Evolutionary conservation across 2,329 filamentous ascomycete genomes (phyloP).

Genomic region (Trichoderma lentiforme): DNA sequence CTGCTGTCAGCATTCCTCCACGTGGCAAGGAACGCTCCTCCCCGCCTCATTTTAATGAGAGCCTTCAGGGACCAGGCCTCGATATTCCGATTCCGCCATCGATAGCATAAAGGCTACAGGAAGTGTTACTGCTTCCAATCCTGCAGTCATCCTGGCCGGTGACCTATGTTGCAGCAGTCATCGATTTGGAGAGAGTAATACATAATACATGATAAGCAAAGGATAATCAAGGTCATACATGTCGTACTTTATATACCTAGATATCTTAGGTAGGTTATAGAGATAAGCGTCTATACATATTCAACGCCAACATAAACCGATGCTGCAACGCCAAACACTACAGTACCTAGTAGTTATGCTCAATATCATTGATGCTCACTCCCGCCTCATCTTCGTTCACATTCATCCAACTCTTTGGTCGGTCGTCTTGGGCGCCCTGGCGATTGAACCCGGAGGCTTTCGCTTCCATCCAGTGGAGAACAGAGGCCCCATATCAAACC

Average conservation of each 20-base stretch:
- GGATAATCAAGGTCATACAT: background rate
- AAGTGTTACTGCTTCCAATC: background rate
- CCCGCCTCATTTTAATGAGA: background rate
- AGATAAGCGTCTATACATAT: background rate
- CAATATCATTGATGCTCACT: background rate
- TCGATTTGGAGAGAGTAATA: background rate
- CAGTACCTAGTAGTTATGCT: background rate
- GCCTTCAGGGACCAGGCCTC: background rate
- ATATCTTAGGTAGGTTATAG: background rate
- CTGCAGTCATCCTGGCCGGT: background rate
- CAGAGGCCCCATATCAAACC: constrained; percentile 74
- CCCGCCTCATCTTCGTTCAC: background rate
- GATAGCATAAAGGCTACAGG: background rate
- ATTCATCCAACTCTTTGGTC: background rate
- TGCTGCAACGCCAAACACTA: background rate
- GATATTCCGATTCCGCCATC: background rate
- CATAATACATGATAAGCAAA: background rate
- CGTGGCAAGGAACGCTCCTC: background rate
- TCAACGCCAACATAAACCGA: background rate
- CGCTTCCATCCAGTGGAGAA: constrained; percentile 81
- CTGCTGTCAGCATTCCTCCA: background rate
- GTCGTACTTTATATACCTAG: background rate
- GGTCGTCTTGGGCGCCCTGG: constrained; percentile 38
- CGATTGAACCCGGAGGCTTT: constrained; percentile 54
- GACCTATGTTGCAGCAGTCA: background rate